phyloP scores from a whole-genome alignment of 345 rosid species.

The Camelina neglecta region DNA sequence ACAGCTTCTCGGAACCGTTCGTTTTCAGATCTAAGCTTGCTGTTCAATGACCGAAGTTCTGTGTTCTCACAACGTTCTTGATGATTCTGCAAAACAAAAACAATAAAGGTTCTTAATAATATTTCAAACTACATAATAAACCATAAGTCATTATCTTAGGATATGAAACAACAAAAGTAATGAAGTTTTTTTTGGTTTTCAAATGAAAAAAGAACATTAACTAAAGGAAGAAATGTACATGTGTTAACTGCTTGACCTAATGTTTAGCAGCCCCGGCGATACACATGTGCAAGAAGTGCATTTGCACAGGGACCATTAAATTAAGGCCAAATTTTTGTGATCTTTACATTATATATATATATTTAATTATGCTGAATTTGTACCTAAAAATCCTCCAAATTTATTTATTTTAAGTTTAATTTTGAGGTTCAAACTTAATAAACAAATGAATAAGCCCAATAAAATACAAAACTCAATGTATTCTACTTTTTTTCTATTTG shows the following conservation, averaged over 20 bases:
- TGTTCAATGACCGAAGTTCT: slow-evolving; percentile 45
- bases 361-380: too few relatives aligned
- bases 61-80: slow-evolving; percentile 78
- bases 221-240: background rate
- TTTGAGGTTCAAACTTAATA: too few relatives aligned
- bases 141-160: background rate
- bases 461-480: too few relatives aligned
- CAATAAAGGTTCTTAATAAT: background rate
- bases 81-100: slow-evolving; percentile 58
- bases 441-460: too few relatives aligned
- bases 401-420: too few relatives aligned
- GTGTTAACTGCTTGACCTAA: background rate
- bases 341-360: too few relatives aligned
- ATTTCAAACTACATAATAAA: background rate
- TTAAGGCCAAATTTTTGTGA: too few relatives aligned
- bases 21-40: background rate
- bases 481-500: too few relatives aligned
- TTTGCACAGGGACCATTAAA: too few relatives aligned
- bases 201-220: background rate
- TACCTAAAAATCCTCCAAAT: too few relatives aligned
- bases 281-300: too few relatives aligned
- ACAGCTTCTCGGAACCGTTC: background rate
- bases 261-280: too few relatives aligned
- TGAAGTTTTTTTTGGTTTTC: slow-evolving; percentile 18
- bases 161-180: background rate